A percentile compares a stretch with the other conserved stretches of the same genome.
phyloP scores from a whole-genome alignment of 208 protist species.

The Acanthamoeba healyi region DNA sequence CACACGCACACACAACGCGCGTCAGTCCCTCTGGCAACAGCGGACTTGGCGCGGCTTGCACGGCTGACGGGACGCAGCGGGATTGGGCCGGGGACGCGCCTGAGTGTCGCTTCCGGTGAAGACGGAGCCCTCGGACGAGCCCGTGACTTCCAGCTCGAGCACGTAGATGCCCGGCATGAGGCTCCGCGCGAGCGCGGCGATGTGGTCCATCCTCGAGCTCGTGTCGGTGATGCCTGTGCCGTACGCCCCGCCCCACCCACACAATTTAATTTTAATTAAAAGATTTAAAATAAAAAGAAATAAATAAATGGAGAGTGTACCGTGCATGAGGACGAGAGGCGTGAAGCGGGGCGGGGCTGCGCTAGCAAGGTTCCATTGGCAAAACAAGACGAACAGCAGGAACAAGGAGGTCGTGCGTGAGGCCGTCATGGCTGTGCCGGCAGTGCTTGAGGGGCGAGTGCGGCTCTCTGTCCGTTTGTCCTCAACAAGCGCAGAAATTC shows the following conservation, averaged over 20 bases:
- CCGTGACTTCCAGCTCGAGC: background rate
- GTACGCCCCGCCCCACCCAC: background rate
- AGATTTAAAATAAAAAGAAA: background rate
- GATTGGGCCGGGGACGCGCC: background rate
- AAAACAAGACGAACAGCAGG: background rate
- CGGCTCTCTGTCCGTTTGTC: too few relatives aligned
- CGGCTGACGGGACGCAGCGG: too few relatives aligned
- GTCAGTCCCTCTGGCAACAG: too few relatives aligned
- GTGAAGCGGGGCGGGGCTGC: background rate
- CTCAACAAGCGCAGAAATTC: too few relatives aligned
- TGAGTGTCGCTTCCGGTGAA: conserved; percentile 9
- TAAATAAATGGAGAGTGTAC: background rate
- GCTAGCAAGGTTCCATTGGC: background rate
- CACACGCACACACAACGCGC: too few relatives aligned
- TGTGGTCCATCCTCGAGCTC: conserved; percentile 26
- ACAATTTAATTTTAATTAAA: background rate
- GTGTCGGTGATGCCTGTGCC: conserved; percentile 49
- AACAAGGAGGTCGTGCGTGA: background rate
- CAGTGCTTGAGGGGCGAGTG: too few relatives aligned
- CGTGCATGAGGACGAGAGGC: conserved; percentile 34
- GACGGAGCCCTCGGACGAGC: conserved; percentile 5
- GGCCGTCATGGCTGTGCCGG: too few relatives aligned
- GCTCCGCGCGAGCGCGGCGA: background rate
- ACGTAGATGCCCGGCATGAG: conserved; percentile 68
- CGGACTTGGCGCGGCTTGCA: too few relatives aligned